phyloP scores from a whole-genome alignment of 2,329 filamentous ascomycete genomes.

The Alternaria angustiovoidea region DNA sequence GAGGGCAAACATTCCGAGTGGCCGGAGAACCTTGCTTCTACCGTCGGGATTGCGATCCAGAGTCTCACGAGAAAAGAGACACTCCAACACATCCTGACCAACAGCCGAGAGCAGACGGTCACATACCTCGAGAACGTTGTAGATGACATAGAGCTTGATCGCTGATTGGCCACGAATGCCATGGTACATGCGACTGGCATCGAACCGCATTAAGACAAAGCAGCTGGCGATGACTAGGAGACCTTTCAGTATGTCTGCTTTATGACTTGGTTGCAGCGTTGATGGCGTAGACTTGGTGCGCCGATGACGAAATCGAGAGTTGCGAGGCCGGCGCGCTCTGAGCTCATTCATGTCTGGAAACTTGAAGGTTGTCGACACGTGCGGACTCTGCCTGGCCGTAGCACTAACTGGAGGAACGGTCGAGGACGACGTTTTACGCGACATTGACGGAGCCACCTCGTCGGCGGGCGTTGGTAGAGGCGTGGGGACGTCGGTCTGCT shows the following conservation, averaged over 20 bases:
- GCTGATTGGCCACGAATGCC: constrained; percentile 95
- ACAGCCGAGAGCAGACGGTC: constrained; percentile 90
- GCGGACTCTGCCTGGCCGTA: constrained; percentile 34
- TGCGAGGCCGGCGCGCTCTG: constrained; percentile 38
- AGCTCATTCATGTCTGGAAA: constrained; percentile 41
- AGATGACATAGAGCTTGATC: constrained; percentile 98
- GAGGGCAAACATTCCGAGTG: constrained; percentile 89
- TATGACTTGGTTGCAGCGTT: constrained; percentile 84
- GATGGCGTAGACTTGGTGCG: constrained; percentile 87
- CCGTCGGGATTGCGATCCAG: constrained; percentile 87
- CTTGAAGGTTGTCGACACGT: constrained; percentile 32
- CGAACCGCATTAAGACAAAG: constrained; percentile 84
- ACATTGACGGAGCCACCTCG: constrained; percentile 35
- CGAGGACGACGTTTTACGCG: constrained; percentile 38
- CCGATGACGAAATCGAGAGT: constrained; percentile 64
- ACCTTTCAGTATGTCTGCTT: constrained; percentile 93
- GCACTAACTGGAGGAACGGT: constrained; percentile 24
- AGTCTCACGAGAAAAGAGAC: constrained; percentile 91
- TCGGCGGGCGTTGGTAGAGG: constrained; percentile 39
- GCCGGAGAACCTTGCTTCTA: constrained; percentile 87
- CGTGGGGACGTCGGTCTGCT: constrained; percentile 50
- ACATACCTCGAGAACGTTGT: constrained; percentile 93
- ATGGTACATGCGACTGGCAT: constrained; percentile 98
- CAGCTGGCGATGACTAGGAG: constrained; percentile 87
- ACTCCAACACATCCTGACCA: constrained; percentile 95